These are phyloP conservation scores for Debaryomyces prosopidis DNA, from an alignment of 805 yeast species.

Conservation along the genomic window DNA sequence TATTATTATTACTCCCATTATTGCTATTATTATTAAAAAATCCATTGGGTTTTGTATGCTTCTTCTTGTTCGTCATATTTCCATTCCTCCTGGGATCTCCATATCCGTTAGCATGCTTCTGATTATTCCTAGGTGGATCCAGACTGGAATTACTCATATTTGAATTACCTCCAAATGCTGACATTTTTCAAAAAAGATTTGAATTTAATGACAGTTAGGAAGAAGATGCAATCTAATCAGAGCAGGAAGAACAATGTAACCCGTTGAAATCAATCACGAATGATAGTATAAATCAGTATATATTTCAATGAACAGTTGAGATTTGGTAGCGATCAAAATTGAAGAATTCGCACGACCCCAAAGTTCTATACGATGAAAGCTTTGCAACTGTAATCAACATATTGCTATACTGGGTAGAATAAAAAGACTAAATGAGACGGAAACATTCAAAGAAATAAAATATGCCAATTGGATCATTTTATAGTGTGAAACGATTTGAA, in stretches of 20 bases:
- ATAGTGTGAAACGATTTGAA: too few relatives aligned
- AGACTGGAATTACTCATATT: constrained; percentile 6
- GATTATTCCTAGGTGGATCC: constrained; percentile 5
- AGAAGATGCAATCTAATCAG: background rate
- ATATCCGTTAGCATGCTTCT: constrained; percentile 9
- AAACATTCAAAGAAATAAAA: too few relatives aligned
- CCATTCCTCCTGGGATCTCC: constrained; percentile 10
- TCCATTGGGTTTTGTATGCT: constrained; percentile 4
- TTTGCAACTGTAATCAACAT: too few relatives aligned
- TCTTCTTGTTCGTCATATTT: constrained; percentile 5
- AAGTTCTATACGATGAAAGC: too few relatives aligned
- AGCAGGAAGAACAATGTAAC: background rate
- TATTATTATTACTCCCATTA: constrained; percentile 1
- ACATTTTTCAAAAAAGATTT: constrained; percentile 8
- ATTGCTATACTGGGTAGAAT: too few relatives aligned
- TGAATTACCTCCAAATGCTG: constrained; percentile 17
- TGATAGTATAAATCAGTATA: too few relatives aligned
- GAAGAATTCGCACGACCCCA: background rate
- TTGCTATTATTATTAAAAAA: background rate
- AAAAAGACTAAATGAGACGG: too few relatives aligned
- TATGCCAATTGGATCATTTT: too few relatives aligned
- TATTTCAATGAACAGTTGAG: background rate
- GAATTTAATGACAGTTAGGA: background rate
- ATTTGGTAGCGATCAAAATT: background rate
- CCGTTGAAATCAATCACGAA: background rate